These are phyloP conservation scores for Apophysomyces trapeziformis DNA, from an alignment of 371 early-diverging fungal species.

Conservation along the genomic window DNA sequence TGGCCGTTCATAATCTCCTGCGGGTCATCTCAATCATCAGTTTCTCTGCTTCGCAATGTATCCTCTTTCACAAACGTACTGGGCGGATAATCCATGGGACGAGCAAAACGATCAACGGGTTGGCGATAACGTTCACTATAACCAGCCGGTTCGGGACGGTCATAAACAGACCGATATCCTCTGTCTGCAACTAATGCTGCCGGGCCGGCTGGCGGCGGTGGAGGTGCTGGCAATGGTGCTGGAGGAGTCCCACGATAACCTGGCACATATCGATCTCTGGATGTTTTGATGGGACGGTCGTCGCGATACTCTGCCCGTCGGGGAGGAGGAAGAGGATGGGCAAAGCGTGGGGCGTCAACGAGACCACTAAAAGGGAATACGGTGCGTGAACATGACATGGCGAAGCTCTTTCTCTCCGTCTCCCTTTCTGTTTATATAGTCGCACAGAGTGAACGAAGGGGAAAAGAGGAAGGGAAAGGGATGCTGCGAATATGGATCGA, in stretches of 20 bases:
- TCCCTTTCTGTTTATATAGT: not conserved
- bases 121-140: slow-evolving; percentile 13
- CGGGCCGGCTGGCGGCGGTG: not conserved
- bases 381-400: slow-evolving; percentile 11
- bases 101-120: slow-evolving; percentile 3
- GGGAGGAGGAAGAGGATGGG: not conserved
- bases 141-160: not conserved
- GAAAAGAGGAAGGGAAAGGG: not conserved
- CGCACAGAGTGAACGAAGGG: not conserved
- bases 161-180: not conserved
- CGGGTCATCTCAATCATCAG: slow-evolving; percentile 10
- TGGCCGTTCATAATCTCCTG: slow-evolving; percentile 7
- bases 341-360: slow-evolving; percentile 2
- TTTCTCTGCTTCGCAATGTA: not conserved
- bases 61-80: slow-evolving; percentile 15
- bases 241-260: slow-evolving; percentile 2
- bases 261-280: slow-evolving; percentile 13
- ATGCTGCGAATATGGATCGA: slow-evolving; percentile 1
- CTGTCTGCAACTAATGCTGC: slow-evolving; percentile 7
- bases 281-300: not conserved
- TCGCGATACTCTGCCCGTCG: slow-evolving; percentile 14
- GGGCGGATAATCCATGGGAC: slow-evolving; percentile 10
- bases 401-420: slow-evolving; percentile 4
- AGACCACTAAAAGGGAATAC: slow-evolving; percentile 13
- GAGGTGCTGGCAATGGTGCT: slow-evolving; percentile 1